Evolutionary conservation across 2,329 filamentous ascomycete species (phyloP).

Genomic region (Aureobasidium zeae): DNA sequence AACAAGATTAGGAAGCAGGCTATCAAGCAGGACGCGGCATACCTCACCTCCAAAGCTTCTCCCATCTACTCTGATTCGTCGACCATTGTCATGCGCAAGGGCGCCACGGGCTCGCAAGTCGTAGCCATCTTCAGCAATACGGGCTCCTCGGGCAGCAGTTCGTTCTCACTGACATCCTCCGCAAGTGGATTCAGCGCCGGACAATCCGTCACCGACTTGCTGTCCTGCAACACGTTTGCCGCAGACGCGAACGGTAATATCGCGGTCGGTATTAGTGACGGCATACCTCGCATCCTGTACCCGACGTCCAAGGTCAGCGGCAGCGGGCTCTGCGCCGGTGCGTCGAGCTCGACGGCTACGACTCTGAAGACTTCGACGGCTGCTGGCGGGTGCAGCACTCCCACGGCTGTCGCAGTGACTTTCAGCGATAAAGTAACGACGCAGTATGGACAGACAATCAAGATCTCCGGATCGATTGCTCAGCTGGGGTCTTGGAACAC

Average conservation of each 20-base stretch:
- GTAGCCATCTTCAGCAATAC: constrained; percentile 39
- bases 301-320: constrained; percentile 28
- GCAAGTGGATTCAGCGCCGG: constrained; percentile 22
- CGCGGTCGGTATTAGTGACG: constrained; percentile 35
- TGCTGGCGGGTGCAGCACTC: constrained; percentile 11
- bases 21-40: constrained; percentile 30
- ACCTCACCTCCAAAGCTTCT: constrained; percentile 34
- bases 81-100: constrained; percentile 39
- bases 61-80: constrained; percentile 37
- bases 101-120: constrained; percentile 31
- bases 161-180: constrained; percentile 18
- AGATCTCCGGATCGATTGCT: constrained; percentile 49
- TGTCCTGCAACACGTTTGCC: constrained; percentile 37
- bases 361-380: constrained; percentile 4
- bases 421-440: constrained; percentile 54
- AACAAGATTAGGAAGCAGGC: constrained; percentile 38
- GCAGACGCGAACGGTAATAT: constrained; percentile 37
- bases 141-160: constrained; percentile 22
- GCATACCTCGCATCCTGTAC: constrained; percentile 38
- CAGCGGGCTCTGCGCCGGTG: constrained; percentile 28
- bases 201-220: constrained; percentile 30
- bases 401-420: constrained; percentile 38
- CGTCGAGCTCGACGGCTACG: not conserved
- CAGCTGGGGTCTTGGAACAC: constrained; percentile 54
- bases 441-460: constrained; percentile 52